Evolutionary conservation across 2,329 filamentous ascomycete species (phyloP), one percentile per base, ranked within the genome.

Genomic region (Colletotrichum salicis): DNA sequence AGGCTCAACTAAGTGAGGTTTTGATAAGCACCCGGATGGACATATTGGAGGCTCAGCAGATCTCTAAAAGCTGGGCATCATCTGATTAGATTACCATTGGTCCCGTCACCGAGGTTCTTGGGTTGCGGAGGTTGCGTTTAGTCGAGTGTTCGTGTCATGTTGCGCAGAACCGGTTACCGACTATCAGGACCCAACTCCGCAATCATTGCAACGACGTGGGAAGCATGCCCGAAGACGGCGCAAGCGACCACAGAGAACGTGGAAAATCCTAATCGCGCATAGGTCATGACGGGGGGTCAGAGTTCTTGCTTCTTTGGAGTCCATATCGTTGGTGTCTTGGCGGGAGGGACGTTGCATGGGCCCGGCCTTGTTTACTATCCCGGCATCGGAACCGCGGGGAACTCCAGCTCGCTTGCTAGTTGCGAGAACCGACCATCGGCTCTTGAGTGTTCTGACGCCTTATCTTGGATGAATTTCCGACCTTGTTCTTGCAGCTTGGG

Each of bases 331-430:
- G 54, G 41, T 41, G 64, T 54, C 64, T 71, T 71, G 69, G 64
- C 64, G 37, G 22, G 41, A 68, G 31, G 33, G 52, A 58, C 54
- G 48, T n/a, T 33, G 11, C 59, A 64, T 51, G 59, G 45, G 33
- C 51, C 64, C 24, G 57, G 57, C 27, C 56, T 27, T 68, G 12
- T 1, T 45, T 15, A 24, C 22, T 11, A 12, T 35, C 54, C 69
- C 64, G 65, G 58, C 52, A 68, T 71, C 58, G 58, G 58, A 31
- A 68, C 64, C 64, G 64, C 52, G 64, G 68, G 64, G 27, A 71
- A 67, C 52, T 27, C 52, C 0, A 24, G 64, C 24, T n/a, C 19
- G 37, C 7, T 41, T 7, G 37, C 37, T 5, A 4, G 15, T 41
- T 59, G 15, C 33, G 19, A 12, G 31, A 67, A 24, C 62, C 48